Base-by-base conservation (phyloP, 768 basidiomycete genomes). In the Porpolomopsis calyptriformis region DNA sequence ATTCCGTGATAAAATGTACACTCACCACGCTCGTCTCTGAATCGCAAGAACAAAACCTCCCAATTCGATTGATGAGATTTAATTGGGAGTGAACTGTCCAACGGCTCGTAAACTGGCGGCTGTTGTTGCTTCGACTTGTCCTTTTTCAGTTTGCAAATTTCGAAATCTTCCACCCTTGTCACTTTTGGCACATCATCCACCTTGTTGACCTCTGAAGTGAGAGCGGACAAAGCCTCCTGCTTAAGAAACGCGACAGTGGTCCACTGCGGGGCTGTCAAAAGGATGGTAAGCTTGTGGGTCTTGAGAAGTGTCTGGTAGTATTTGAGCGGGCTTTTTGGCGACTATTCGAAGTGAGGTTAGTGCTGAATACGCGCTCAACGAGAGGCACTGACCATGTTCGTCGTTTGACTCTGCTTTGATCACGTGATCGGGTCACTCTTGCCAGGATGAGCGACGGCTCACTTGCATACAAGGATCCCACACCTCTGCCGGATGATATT, bases 11-110 rank as follows among this genome's bases (percentile, higher is more conserved):
- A 48, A 46, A 27, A 20, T 26, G n/a, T n/a, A n/a, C 49, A 68
- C 76, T 69, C 61, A 86, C 85, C 80, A 39, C 71, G 65, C 27
- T 67, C 63, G 56, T 82, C 73, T 52, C 69, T 74, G 52, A 86
- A 86, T 55, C 78, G 81, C 26, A 89, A 55, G 53, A 76, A 86
- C 16, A 88, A 49, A 11, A 62, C 63, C 33, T 86, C 85, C 80
- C 84, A 89, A 44, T 77, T 78, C 2, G 59, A 57, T 42, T 85
- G 61, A 3, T 69, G 63, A 43, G 69, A 71, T 35, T 76, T 68
- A 37, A 75, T 53, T 39, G 58, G 59, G 49, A 59, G 67, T 18
- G 57, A 54, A 12, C 67, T 59, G 11, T 74, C 70, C 44, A 88
- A 57, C 2, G 67, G 56, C 44, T 79, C 76, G 58, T 78, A 85